Base-by-base conservation (phyloP, 108 stramenopile genomes). In the Conticribra weissflogii region DNA sequence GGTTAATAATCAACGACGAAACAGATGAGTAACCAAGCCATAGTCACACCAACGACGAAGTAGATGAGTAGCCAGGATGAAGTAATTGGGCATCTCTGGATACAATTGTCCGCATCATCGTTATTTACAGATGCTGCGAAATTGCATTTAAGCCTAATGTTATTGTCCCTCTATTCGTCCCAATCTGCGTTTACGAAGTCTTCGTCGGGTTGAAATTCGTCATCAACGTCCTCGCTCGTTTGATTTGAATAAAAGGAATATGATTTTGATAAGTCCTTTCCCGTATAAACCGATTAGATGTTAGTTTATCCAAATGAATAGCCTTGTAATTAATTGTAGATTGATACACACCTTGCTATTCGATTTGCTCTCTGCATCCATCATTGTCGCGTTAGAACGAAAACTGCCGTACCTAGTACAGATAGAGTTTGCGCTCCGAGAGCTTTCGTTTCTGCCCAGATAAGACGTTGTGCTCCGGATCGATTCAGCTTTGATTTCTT, bases 171-270 rank as follows among this genome's bases (percentile, higher is more conserved):
- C 28, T 56, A 5, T 51, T 33, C 60, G 21, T 72, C 71, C 71
- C 71, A 72, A 56, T 72, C 62, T 49, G 56, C 54, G 33, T 32
- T 56, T 17, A 63, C 41, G 32, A 72, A 72, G 33, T 72, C 45
- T 28, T 72, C 53, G 46, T 72, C 71, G 3, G 71, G 71, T 30
- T 54, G 15, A 21, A 72, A 31, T 8, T 61, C 54, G 0, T 72
- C 62, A 31, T 56, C 71, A 24, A 57, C 71, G 18, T 72, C 52
- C 44, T 52, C 72, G 41, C 50, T 55, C 23, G 34, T 14, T 58
- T 64, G 54, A 57, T 73, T 64, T 1, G 59, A 71, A 7, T 50
- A 65, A 24, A 55, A 56, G 7, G 66, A 67, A 22, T 27, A 22
- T 33, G 44, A 51, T 45, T 56, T 59, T 22, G 32, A 36, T 8